phyloP scores from a whole-genome alignment of 1,284 basidiomycete species.

The Porogramme epimiltina region DNA sequence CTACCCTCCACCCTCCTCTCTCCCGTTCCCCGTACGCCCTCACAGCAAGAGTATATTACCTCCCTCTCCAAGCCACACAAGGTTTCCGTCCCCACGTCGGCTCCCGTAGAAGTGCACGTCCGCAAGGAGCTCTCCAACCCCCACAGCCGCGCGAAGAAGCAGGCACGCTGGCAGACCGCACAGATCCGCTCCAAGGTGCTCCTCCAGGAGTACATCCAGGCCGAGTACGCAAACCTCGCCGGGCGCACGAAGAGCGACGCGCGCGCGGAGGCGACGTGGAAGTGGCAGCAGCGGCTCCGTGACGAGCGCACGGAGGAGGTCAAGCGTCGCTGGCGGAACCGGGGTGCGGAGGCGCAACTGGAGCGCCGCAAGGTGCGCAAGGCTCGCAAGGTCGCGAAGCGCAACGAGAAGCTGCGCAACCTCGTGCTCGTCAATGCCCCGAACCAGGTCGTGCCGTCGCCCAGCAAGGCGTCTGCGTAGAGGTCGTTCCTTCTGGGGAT shows the following conservation, averaged over 20 bases:
- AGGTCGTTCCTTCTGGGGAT: too few species aligned
- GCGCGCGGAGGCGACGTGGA: constrained; percentile 70
- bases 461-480: too few species aligned
- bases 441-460: constrained; percentile 68
- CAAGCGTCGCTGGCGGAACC: constrained; percentile 45
- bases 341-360: constrained; percentile 37
- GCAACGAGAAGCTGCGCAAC: constrained; percentile 60
- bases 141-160: constrained; percentile 78
- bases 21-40: constrained; percentile 43
- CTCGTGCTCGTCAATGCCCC: constrained; percentile 59
- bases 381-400: constrained; percentile 60
- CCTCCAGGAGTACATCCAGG: constrained; percentile 52
- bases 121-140: constrained; percentile 74
- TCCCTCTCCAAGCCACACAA: constrained; percentile 52
- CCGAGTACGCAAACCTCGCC: constrained; percentile 55
- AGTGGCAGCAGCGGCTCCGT: constrained; percentile 62
- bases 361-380: constrained; percentile 48
- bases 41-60: constrained; percentile 61
- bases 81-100: constrained; percentile 46
- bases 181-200: constrained; percentile 48
- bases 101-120: constrained; percentile 66
- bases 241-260: constrained; percentile 62
- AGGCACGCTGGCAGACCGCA: constrained; percentile 67
- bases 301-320: constrained; percentile 59
- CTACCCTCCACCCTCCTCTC: constrained; percentile 41